Conservation (phyloP, 2,329 filamentous ascomycete species). For the Cladosporium colombiae region DNA sequence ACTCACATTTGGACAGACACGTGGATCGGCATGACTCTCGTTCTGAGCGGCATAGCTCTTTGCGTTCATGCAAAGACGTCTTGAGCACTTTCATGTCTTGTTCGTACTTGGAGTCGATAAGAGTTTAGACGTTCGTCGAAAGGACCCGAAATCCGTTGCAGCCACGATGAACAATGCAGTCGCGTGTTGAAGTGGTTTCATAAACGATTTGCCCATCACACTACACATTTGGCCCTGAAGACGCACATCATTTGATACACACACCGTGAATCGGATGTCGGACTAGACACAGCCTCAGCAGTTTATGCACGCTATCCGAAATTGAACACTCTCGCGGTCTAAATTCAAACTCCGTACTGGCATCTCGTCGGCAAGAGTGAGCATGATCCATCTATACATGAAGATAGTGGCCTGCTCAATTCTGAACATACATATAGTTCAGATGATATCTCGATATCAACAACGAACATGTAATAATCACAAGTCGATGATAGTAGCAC, state of each 20-base stretch:
- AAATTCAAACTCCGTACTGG: too few species aligned
- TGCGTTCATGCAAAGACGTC: conserved; percentile 66
- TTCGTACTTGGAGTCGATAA: background rate
- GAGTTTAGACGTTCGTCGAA: background rate
- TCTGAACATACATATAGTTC: background rate
- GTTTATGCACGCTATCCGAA: background rate
- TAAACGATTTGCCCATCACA: background rate
- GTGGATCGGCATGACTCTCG: conserved; percentile 77
- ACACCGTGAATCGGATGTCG: background rate
- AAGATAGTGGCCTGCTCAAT: background rate
- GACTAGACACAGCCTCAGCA: background rate
- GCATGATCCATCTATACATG: background rate
- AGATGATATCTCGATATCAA: background rate
- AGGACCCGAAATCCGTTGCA: background rate
- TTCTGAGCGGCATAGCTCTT: conserved; percentile 75
- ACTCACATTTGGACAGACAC: conserved; percentile 60
- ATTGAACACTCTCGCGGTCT: too few species aligned
- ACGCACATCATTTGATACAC: background rate
- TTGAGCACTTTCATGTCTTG: conserved; percentile 15
- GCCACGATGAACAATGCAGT: background rate
- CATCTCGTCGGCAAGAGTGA: background rate
- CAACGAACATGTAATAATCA: background rate
- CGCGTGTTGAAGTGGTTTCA: background rate
- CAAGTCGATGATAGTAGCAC: background rate
- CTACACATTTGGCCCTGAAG: background rate